Base-by-base conservation (phyloP, 352 stramenopile genomes). In the Phytophthora citrophthora region DNA sequence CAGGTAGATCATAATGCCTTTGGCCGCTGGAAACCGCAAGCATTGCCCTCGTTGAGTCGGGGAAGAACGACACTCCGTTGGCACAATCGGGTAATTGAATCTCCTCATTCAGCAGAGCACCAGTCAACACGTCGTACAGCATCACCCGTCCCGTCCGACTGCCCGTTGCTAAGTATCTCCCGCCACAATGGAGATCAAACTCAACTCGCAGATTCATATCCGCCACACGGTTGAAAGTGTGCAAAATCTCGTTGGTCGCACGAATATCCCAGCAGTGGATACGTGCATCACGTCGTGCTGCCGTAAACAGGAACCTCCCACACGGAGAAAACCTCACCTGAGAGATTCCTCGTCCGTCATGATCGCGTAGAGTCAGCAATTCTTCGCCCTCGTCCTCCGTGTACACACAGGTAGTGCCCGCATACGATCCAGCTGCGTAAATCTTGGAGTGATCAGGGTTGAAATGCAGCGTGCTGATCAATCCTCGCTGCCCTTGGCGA, bases 231-330 rank as follows among this genome's bases (percentile, higher is more conserved):
- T 78, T 54, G 38, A 93, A 90, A 41, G 77, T 79, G 36, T 89
- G 64, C 23, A 92, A 54, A 58, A 92, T 88, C 52, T 86, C 64
- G 23, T 79, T 88, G 16, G 81, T 80, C 11, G 77, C 70, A 36
- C 90, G 87, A 16, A 97, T 85, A 68, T 97, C 90, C 87, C 88
- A 97, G 62, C 82, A 92, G n/a, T 93, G 77, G 36, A 97, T 90
- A 16, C 53, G 64, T 27, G 61, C 61, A 61, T 96, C 86, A 7
- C 79, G 77, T 13, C 90, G 77, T 8, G 86, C 83, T 46, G 82
- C 83, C 6, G 86, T 95, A 56, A 85, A 94, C 6, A 97, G 62
- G 27, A 83, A 89, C 9, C 70, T 71, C 0, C 89, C 90, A 65
- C 89, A 83, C 7, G 83, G 79, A 24, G 83, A 85, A 69, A 96